Evolutionary conservation across 2,329 filamentous ascomycete genomes (phyloP).

Genomic region (Neoarthrinium moseri): DNA sequence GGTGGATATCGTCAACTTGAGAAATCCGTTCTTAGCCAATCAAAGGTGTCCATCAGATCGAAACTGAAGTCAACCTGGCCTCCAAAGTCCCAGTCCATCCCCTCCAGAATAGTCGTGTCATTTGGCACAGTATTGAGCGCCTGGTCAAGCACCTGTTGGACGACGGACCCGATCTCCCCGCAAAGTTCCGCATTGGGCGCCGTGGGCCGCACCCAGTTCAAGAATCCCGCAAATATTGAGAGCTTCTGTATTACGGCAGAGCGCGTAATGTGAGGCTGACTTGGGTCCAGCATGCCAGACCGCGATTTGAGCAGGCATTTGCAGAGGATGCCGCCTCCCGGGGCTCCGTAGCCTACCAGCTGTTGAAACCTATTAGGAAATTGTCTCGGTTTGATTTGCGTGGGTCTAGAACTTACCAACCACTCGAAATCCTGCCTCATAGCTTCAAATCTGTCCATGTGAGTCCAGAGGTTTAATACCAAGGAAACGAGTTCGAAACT

Average conservation of each 20-base stretch:
- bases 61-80: constrained; percentile 40
- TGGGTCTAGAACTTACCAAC: constrained; percentile 34
- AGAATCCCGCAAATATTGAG: constrained; percentile 48
- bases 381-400: too few relatives aligned
- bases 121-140: constrained; percentile 38
- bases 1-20: background rate
- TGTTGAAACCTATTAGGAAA: constrained; percentile 14
- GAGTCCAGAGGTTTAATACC: constrained; percentile 47
- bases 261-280: constrained; percentile 35
- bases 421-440: constrained; percentile 46
- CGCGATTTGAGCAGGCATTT: constrained; percentile 47
- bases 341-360: constrained; percentile 50
- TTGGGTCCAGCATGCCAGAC: constrained; percentile 29
- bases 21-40: constrained; percentile 35
- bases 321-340: constrained; percentile 48
- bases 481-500: constrained; percentile 47
- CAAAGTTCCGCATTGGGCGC: constrained; percentile 50
- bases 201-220: constrained; percentile 48
- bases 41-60: constrained; percentile 48
- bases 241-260: constrained; percentile 52
- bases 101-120: constrained; percentile 15
- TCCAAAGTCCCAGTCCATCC: constrained; percentile 34
- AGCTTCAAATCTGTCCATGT: constrained; percentile 42
- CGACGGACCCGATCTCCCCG: constrained; percentile 43
- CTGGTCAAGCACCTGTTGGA: constrained; percentile 49